Base-by-base conservation (phyloP, 1,139 yeast genomes). In the Zygoascus sp. region DNA sequence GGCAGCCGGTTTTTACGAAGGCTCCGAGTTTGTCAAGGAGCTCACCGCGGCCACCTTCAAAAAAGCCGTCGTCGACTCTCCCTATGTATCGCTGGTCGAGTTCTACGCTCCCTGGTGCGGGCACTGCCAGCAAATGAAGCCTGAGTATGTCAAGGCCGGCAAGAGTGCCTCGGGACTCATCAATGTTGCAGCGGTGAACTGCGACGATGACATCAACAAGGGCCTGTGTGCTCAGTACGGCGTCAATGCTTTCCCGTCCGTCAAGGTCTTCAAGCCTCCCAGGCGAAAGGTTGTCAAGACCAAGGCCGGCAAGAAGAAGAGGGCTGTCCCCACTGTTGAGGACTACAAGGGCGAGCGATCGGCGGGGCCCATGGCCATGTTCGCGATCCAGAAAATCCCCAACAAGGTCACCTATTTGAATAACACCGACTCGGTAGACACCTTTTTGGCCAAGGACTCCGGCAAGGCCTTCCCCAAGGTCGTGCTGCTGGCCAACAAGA, bases 61-160 rank as follows among this genome's bases (percentile, higher is more conserved):
- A 32, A 20, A 76, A 53, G 83, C 80, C 43, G 80, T 90, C 3
- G 72, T 79, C 42, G 65, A 70, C 34, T 73, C 94, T 6, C 87
- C 88, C 62, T 85, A 87, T 57, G 83, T 95, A 2, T 69, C 96
- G 2, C 70, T 90, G 5, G 94, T 92, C 16, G 90, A 89, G 66
- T 92, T 90, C 63, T 92, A 92, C 64, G 97, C 97, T 3, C 97
- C 97, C 32, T 92, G 97, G 97, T 92, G 97, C 67, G 86, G 87
- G 17, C 87, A 84, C 69, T 85, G 94, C 68, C 79, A 81, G 67
- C 74, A 69, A 56, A 71, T 84, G 61, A 79, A 79, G 32, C 88
- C 92, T 44, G 76, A 78, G 1, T 83, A 73, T 62, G 70, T 72
- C 48, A 83, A 81, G 58, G 78, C 83, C 17, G 95, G 88, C 10